Evolutionary conservation across 495 filamentous ascomycete species (phyloP).

Genomic region (Penicillium cinerascens): DNA sequence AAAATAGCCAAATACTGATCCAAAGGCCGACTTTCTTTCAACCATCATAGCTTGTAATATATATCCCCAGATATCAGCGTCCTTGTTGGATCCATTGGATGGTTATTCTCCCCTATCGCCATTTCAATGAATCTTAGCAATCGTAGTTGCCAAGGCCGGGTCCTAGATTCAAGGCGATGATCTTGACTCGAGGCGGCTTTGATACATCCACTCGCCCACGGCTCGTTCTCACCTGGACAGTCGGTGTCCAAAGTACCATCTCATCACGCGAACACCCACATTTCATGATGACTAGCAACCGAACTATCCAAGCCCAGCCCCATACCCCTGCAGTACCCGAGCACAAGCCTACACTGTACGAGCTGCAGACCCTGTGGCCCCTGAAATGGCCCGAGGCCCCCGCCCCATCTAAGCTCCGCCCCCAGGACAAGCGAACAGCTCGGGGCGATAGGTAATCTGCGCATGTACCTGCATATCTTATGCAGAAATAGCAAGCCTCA

Average conservation of each 20-base stretch:
- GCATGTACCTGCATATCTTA: slow-evolving; percentile 28
- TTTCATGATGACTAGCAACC: background rate
- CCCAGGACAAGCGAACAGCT: background rate
- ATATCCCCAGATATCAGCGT: too few relatives aligned
- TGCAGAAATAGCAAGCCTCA: slow-evolving; percentile 10
- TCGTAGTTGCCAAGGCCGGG: too few relatives aligned
- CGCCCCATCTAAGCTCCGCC: background rate
- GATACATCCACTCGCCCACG: too few relatives aligned
- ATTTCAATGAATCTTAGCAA: too few relatives aligned
- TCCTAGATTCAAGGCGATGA: too few relatives aligned
- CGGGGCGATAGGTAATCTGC: background rate
- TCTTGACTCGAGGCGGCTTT: too few relatives aligned
- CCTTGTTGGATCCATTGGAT: too few relatives aligned
- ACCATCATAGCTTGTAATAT: too few relatives aligned
- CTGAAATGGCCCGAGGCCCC: background rate
- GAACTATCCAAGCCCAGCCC: background rate
- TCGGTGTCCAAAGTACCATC: background rate
- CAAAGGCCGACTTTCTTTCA: too few relatives aligned
- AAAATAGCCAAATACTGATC: too few relatives aligned
- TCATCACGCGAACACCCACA: background rate
- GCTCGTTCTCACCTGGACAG: too few relatives aligned
- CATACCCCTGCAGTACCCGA: background rate
- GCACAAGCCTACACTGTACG: background rate
- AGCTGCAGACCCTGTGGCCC: background rate
- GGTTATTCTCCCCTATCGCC: too few relatives aligned